These are phyloP conservation scores for Zygosaccharomyces pseudobailii DNA, from an alignment of 1,139 yeast species.

Conservation along the genomic window DNA sequence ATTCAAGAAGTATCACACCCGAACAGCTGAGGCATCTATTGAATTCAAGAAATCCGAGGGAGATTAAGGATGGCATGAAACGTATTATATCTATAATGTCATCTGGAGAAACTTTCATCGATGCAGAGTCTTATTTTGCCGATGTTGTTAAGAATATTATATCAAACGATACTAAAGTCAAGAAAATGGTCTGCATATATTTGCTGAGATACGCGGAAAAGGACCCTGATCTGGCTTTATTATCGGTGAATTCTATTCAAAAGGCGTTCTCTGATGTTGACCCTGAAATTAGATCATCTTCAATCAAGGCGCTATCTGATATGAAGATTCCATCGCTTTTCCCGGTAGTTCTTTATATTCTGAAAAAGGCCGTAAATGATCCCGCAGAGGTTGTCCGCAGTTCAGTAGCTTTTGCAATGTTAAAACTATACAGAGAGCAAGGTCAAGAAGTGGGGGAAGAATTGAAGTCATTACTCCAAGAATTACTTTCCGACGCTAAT, in stretches of 20 bases:
- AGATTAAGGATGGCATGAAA: constrained; percentile 69
- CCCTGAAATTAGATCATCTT: constrained; percentile 64
- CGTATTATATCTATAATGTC: constrained; percentile 65
- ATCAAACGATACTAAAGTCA: constrained; percentile 60
- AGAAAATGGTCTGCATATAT: constrained; percentile 75
- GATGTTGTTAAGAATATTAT: constrained; percentile 88
- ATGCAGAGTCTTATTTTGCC: constrained; percentile 48
- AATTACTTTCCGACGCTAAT: constrained; percentile 59
- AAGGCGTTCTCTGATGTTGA: constrained; percentile 68
- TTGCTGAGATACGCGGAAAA: constrained; percentile 72
- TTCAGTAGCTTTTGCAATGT: constrained; percentile 73
- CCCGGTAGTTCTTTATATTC: constrained; percentile 71
- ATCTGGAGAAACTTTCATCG: constrained; percentile 52
- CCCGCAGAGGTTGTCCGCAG: constrained; percentile 73
- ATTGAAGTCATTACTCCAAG: constrained; percentile 46
- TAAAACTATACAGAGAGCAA: constrained; percentile 49
- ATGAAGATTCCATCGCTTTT: constrained; percentile 74
- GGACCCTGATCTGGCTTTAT: constrained; percentile 82
- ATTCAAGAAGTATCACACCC: constrained; percentile 45
- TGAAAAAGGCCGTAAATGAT: constrained; percentile 66
- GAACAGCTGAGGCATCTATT: constrained; percentile 62
- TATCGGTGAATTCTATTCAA: constrained; percentile 89
- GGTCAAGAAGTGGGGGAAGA: constrained; percentile 42
- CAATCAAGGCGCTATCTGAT: constrained; percentile 76
- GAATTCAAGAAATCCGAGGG: constrained; percentile 67